Evolutionary conservation across 176 grass and related monocot species (phyloP).

Genomic region (Avena atlantica): DNA sequence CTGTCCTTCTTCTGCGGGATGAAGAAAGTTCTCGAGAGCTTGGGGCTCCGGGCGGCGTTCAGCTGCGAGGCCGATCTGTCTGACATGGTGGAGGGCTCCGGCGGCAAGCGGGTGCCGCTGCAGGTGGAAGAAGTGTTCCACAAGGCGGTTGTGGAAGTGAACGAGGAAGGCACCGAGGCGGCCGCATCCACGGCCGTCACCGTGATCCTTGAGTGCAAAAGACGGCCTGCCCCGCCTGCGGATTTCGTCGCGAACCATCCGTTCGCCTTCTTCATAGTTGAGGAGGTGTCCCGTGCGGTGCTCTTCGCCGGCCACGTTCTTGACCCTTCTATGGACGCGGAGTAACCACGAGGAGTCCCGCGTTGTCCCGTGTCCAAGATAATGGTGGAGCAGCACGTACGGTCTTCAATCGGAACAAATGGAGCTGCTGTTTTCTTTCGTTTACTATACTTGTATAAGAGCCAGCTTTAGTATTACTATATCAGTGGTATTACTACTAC

Average conservation of each 20-base stretch:
- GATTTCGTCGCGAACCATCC: neutral
- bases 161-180: slow-evolving; percentile 8
- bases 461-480: too few species aligned
- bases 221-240: too few species aligned
- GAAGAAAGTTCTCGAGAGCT: neutral
- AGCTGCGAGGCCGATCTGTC: neutral
- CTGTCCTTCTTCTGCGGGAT: neutral
- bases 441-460: too few species aligned
- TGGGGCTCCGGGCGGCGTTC: neutral
- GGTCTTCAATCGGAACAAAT: too few species aligned
- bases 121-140: neutral
- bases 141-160: neutral
- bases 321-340: neutral
- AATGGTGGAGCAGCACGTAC: neutral
- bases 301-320: neutral
- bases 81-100: neutral
- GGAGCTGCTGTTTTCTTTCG: too few species aligned
- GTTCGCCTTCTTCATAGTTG: neutral
- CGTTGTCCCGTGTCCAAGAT: neutral
- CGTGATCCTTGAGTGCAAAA: neutral
- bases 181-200: neutral
- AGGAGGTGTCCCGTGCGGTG: neutral
- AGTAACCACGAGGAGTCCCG: neutral
- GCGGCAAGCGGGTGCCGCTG: neutral
- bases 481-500: too few species aligned